Conservation (phyloP, 2,329 filamentous ascomycete genomes). For the Cladosporium cucumerinum region DNA sequence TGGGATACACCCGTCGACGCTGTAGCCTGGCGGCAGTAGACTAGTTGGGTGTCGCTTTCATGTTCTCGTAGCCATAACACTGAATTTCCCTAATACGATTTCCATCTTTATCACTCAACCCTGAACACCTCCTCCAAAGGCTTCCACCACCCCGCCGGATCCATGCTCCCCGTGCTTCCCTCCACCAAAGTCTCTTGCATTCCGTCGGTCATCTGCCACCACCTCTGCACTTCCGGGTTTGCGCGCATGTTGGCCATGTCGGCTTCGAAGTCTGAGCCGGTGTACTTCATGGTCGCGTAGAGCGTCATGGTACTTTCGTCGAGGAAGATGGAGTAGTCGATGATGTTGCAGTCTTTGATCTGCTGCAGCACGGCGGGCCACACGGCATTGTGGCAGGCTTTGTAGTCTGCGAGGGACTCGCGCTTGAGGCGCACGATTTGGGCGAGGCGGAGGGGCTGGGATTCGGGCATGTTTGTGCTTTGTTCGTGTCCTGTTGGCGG, state of each 20-base stretch:
- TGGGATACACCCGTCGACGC: slow-evolving; percentile 38
- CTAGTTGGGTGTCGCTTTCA: background rate
- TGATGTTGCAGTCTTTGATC: slow-evolving; percentile 71
- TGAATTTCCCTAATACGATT: background rate
- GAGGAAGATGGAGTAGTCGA: slow-evolving; percentile 72
- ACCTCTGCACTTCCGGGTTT: slow-evolving; percentile 69
- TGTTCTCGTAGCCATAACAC: background rate
- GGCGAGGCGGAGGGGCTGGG: slow-evolving; percentile 53
- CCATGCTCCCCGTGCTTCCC: slow-evolving; percentile 58
- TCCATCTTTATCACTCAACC: slow-evolving; percentile 42
- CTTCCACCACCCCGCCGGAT: slow-evolving; percentile 62
- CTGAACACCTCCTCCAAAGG: slow-evolving; percentile 68
- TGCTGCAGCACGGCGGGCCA: slow-evolving; percentile 76
- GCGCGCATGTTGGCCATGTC: slow-evolving; percentile 75
- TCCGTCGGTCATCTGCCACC: slow-evolving; percentile 77
- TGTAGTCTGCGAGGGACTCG: slow-evolving; percentile 65
- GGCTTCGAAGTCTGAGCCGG: slow-evolving; percentile 66
- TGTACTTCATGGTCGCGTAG: slow-evolving; percentile 75
- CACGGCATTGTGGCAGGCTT: slow-evolving; percentile 67
- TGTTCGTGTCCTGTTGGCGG: background rate
- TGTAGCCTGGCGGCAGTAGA: slow-evolving; percentile 36
- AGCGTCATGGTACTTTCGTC: slow-evolving; percentile 61
- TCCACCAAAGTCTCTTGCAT: slow-evolving; percentile 64
- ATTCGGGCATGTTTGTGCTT: background rate
- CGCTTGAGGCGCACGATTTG: slow-evolving; percentile 72